A percentile compares a stretch with the other conserved stretches of the same genome.
Conservation (phyloP, 2,329 filamentous ascomycete species). For the Talaromyces verruculosus region DNA sequence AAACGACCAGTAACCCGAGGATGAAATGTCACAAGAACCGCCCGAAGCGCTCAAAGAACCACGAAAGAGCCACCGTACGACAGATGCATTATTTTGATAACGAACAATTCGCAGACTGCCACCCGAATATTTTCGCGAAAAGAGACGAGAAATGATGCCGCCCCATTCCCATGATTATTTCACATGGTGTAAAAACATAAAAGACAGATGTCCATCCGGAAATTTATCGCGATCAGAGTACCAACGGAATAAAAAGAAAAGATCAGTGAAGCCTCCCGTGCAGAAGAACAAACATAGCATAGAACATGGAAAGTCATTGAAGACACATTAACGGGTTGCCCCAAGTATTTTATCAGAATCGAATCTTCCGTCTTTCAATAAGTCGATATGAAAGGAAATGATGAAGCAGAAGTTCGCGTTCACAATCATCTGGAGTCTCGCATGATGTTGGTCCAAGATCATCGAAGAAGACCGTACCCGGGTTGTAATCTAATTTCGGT, state of each 20-base stretch:
- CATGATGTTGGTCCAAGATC: background rate
- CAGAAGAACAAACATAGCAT: conserved; percentile 6
- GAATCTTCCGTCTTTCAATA: conserved; percentile 22
- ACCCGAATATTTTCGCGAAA: conserved; percentile 19
- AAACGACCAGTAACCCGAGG: conserved; percentile 21
- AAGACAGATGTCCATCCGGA: background rate
- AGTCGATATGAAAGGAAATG: conserved; percentile 14
- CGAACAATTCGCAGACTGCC: conserved; percentile 19
- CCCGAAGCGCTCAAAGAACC: conserved; percentile 23
- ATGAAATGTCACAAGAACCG: conserved; percentile 23
- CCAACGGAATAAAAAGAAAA: conserved; percentile 2
- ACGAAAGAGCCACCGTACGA: conserved; percentile 23
- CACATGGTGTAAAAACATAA: conserved; percentile 5
- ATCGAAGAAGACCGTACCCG: background rate
- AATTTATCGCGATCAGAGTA: conserved; percentile 2
- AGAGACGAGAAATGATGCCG: conserved; percentile 13
- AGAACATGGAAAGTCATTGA: conserved; percentile 20
- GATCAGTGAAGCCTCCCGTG: conserved; percentile 11
- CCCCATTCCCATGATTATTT: conserved; percentile 11
- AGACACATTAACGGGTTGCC: conserved; percentile 37
- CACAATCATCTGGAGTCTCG: background rate
- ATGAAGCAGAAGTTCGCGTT: background rate
- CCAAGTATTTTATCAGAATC: conserved; percentile 35
- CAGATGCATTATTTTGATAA: conserved; percentile 21
- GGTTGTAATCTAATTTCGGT: background rate